These are phyloP conservation scores for Xylariaceae sp. DNA, from an alignment of 2,329 filamentous ascomycete genomes.

Conservation along the genomic window DNA sequence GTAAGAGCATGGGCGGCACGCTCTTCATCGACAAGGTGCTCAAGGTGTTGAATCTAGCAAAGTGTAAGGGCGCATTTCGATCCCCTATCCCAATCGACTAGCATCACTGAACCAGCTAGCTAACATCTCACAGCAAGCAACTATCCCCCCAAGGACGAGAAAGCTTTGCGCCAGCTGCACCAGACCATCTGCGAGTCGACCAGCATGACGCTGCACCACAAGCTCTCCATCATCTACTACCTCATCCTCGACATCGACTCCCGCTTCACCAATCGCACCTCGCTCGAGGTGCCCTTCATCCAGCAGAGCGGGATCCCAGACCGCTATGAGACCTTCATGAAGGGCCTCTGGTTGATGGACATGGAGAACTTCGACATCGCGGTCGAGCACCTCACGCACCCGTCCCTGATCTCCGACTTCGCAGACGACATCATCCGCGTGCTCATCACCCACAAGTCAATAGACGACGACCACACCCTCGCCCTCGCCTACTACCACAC, in stretches of 20 bases:
- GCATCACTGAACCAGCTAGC: not conserved
- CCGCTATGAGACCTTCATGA: slow-evolving; percentile 75
- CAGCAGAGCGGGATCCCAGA: slow-evolving; percentile 60
- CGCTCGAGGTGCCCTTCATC: slow-evolving; percentile 50
- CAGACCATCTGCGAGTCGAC: slow-evolving; percentile 59
- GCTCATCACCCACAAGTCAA: slow-evolving; percentile 55
- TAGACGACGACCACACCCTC: slow-evolving; percentile 55
- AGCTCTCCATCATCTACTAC: slow-evolving; percentile 79
- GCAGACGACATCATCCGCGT: slow-evolving; percentile 73
- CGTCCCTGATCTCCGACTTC: slow-evolving; percentile 74
- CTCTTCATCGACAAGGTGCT: slow-evolving; percentile 79
- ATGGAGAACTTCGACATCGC: slow-evolving; percentile 63
- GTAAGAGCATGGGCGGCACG: slow-evolving; percentile 61
- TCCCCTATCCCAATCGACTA: not conserved
- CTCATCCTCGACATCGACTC: slow-evolving; percentile 69
- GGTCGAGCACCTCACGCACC: slow-evolving; percentile 71
- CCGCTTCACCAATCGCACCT: slow-evolving; percentile 34
- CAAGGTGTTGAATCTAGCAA: slow-evolving; percentile 61
- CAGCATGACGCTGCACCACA: slow-evolving; percentile 65
- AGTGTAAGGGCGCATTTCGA: slow-evolving; percentile 45
- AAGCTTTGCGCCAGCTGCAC: slow-evolving; percentile 63
- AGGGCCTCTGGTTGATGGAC: slow-evolving; percentile 78
- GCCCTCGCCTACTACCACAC: slow-evolving; percentile 75
- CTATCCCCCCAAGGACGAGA: slow-evolving; percentile 70
- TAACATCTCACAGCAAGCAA: slow-evolving; percentile 44